Evolutionary conservation across 495 filamentous ascomycete species (phyloP).

Genomic region (Hypoxylon crocopeplum): DNA sequence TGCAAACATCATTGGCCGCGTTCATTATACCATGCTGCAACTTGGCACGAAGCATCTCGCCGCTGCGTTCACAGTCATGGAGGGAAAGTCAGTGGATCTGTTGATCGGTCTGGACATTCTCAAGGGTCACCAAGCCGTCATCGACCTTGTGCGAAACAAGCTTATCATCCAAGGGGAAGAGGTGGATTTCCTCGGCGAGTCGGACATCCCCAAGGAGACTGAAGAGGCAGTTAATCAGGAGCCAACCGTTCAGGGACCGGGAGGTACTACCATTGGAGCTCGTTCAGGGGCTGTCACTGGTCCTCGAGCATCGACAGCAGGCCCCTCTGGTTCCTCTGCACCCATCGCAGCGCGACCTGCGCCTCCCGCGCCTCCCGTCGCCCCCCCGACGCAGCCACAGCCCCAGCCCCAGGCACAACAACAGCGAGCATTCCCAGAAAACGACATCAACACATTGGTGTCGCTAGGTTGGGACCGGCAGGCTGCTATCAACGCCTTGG

Average conservation of each 20-base stretch:
- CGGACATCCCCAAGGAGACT: constrained; percentile 84
- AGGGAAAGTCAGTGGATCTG: constrained; percentile 96
- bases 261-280: constrained; percentile 83
- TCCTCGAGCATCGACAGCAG: constrained; percentile 47
- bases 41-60: constrained; percentile 88
- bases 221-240: constrained; percentile 79
- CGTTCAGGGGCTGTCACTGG: constrained; percentile 81
- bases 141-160: constrained; percentile 81
- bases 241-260: constrained; percentile 83
- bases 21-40: constrained; percentile 91
- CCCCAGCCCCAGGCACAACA: constrained; percentile 39
- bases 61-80: constrained; percentile 99
- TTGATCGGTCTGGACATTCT: constrained; percentile 96
- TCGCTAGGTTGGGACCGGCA: constrained; percentile 80
- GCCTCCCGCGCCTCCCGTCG: constrained; percentile 43
- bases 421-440: constrained; percentile 58
- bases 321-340: constrained; percentile 35
- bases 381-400: constrained; percentile 44
- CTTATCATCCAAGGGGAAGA: constrained; percentile 87
- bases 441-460: constrained; percentile 73
- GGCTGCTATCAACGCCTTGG: constrained; percentile 79
- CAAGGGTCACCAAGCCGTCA: constrained; percentile 88
- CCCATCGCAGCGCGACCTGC: constrained; percentile 39
- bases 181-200: constrained; percentile 88
- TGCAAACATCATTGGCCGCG: constrained; percentile 90